phyloP scores from a whole-genome alignment of 2,329 filamentous ascomycete species.

The Periglandula ipomoeae region DNA sequence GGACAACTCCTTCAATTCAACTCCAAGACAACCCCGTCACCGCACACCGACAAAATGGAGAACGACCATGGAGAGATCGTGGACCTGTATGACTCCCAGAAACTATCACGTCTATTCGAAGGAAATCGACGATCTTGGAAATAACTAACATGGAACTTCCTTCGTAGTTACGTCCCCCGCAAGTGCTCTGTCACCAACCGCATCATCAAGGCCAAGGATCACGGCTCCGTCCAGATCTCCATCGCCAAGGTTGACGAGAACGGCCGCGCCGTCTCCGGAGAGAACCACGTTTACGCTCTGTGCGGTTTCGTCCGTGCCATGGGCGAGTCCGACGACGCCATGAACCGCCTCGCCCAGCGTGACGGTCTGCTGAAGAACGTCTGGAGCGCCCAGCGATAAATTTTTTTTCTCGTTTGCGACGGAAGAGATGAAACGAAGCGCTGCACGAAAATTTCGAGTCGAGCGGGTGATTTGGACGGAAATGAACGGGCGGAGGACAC shows the following conservation, averaged over 20 bases:
- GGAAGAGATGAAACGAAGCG: constrained; percentile 8
- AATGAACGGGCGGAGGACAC: neutral
- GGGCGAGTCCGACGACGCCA: constrained; percentile 93
- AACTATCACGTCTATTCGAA: neutral
- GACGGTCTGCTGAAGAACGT: constrained; percentile 97
- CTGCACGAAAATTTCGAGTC: constrained; percentile 10
- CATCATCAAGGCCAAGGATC: constrained; percentile 99
- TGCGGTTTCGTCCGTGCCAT: constrained; percentile 96
- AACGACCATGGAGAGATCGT: constrained; percentile 99
- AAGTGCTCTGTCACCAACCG: constrained; percentile 99
- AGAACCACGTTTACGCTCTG: constrained; percentile 95
- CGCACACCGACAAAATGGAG: constrained; percentile 69
- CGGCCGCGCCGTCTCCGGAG: constrained; percentile 84
- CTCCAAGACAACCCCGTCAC: constrained; percentile 18
- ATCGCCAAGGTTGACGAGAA: constrained; percentile 99
- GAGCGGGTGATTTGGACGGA: neutral
- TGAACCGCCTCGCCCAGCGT: constrained; percentile 92
- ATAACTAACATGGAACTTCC: constrained; percentile 17
- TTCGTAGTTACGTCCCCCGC: constrained; percentile 82
- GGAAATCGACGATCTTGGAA: constrained; percentile 4
- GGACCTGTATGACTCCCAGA: constrained; percentile 68
- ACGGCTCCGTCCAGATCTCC: constrained; percentile 95
- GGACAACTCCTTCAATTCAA: constrained; percentile 14
- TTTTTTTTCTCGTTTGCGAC: constrained; percentile 10
- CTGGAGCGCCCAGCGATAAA: constrained; percentile 70